These are phyloP conservation scores for Phaseolus lunatus DNA, from an alignment of 306 rosid genomes.

Conservation along the genomic window DNA sequence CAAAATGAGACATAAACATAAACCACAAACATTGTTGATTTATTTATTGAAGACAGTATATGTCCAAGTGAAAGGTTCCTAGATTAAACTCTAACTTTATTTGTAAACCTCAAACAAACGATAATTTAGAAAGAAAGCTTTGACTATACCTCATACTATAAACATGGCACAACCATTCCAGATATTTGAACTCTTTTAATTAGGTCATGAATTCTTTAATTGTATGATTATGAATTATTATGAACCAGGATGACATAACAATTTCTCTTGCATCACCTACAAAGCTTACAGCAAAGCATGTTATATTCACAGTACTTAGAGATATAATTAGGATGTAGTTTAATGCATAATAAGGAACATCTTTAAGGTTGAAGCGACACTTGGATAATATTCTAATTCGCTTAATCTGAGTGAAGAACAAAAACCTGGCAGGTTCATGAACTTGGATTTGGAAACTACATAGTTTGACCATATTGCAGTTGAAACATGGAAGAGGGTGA, in stretches of 20 bases:
- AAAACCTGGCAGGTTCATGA: conserved; percentile 59
- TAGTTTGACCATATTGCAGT: conserved; percentile 50
- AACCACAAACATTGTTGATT: conserved; percentile 16
- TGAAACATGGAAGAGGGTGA: conserved; percentile 1
- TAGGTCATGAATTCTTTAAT: not conserved
- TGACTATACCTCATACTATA: not conserved
- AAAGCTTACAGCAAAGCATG: conserved; percentile 40
- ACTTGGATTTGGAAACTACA: conserved; percentile 52
- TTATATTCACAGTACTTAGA: conserved; percentile 7
- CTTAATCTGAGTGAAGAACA: conserved; percentile 46
- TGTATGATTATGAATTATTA: not conserved
- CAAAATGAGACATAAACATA: conserved; percentile 33
- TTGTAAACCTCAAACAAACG: not conserved
- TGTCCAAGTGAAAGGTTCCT: conserved; percentile 56
- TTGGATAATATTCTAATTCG: conserved; percentile 42
- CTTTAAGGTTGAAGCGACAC: conserved; percentile 45
- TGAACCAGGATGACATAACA: not conserved
- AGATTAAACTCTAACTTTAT: not conserved
- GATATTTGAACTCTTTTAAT: not conserved
- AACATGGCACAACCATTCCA: not conserved
- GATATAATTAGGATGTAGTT: conserved; percentile 24
- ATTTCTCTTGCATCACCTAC: conserved; percentile 22
- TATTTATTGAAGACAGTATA: conserved; percentile 21
- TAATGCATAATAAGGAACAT: conserved; percentile 30
- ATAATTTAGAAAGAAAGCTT: not conserved